Conservation (phyloP, 2,329 filamentous ascomycete genomes). For the Laburnicola sp. region DNA sequence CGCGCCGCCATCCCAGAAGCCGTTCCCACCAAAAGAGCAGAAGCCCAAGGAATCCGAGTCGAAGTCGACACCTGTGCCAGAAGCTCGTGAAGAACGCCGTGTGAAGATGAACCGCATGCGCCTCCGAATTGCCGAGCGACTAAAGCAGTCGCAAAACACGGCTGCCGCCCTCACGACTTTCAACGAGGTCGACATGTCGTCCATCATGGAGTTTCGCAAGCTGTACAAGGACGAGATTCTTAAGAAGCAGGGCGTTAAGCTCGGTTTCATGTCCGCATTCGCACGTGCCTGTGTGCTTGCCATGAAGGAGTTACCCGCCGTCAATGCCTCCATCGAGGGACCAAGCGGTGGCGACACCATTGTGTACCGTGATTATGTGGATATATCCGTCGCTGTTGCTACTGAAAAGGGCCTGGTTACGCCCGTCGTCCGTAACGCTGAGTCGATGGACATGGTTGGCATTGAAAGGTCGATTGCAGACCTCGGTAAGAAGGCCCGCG, state of each 20-base stretch:
- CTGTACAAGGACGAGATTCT: slow-evolving; percentile 95
- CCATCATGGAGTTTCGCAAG: slow-evolving; percentile 95
- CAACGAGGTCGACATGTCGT: slow-evolving; percentile 99
- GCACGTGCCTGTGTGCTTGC: slow-evolving; percentile 85
- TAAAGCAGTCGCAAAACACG: slow-evolving; percentile 99
- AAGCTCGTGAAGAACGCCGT: slow-evolving; percentile 82
- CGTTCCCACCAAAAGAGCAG: slow-evolving; percentile 25
- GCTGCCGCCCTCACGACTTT: slow-evolving; percentile 96
- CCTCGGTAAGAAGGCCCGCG: slow-evolving; percentile 94
- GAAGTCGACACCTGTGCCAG: slow-evolving; percentile 53
- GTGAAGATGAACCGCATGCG: slow-evolving; percentile 99
- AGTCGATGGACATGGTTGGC: slow-evolving; percentile 80
- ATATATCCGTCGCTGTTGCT: slow-evolving; percentile 94
- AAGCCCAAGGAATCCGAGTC: slow-evolving; percentile 44
- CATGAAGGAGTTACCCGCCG: slow-evolving; percentile 90
- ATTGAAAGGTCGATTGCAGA: slow-evolving; percentile 93
- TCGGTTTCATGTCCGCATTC: slow-evolving; percentile 99
- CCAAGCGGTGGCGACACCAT: slow-evolving; percentile 95
- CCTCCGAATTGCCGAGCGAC: slow-evolving; percentile 90
- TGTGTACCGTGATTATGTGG: slow-evolving; percentile 96
- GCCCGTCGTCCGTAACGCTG: slow-evolving; percentile 91
- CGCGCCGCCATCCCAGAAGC: slow-evolving; percentile 38
- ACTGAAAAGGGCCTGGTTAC: slow-evolving; percentile 98
- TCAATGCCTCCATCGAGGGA: slow-evolving; percentile 97
- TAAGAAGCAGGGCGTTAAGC: slow-evolving; percentile 95